Evolutionary conservation across 2,329 filamentous ascomycete genomes (phyloP), one percentile per base, ranked within the genome.

Genomic region (Monascus ruber): DNA sequence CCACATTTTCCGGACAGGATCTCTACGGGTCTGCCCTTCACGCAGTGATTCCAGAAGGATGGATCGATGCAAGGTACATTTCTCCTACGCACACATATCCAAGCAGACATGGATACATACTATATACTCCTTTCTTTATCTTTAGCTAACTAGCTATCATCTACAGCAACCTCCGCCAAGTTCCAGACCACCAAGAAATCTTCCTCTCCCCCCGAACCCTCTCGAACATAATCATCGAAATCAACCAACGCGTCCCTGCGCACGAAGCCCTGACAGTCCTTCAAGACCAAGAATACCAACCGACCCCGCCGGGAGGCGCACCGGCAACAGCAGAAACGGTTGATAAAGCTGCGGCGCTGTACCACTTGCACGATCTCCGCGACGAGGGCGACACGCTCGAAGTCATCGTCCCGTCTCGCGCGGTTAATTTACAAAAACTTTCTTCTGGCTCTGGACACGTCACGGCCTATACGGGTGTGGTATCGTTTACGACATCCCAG

Each of bases 141-240:
- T 17, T 17, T 17, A 27, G 9, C 17, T 10, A 34, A 17, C 48
- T 46, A 47, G 47, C 37, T 11, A 5, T n/a, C 2, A 8, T 31
- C 26, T 32, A 42, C 42, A 63, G 59, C 42, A 45, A 49, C 38
- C 48, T 62, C 36, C 59, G 58, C 42, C 51, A 66, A 53, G 52
- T 65, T 38, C 62, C 63, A 33, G 56, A 63, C 44, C 84, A 93
- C 62, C 88, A 96, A 68, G 89, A 95, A 70, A 83, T 95, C 50
- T 94, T 80, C 67, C 81, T 95, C 54, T 86, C 93, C 58, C 73
- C 76, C 47, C 74, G 83, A 46, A 87, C 86, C 36, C 88, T 88
- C 61, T 85, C 85, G 3, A 87, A 77, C 64, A 79, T 94, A 59
- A 88, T 94, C 51, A 75, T 95, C 62, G 89, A 96, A 54, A 85